A percentile compares a stretch with the other conserved stretches of the same genome.
phyloP scores from a whole-genome alignment of 1,139 yeast species.

The Sugiyamaella novakii region DNA sequence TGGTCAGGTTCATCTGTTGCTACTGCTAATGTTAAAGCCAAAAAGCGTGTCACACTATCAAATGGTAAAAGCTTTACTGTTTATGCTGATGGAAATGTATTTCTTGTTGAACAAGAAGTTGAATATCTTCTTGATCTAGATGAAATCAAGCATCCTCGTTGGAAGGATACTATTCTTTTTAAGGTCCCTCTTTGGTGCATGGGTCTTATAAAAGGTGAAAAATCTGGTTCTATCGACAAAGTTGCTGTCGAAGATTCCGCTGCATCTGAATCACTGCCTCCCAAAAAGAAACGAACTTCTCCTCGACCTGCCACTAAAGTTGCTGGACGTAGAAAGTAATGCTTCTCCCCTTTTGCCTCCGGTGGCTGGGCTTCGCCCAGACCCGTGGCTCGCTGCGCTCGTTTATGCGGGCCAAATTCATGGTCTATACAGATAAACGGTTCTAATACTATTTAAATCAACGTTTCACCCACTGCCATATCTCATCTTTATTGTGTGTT shows the following conservation, averaged over 20 bases:
- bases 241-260: conserved; percentile 9
- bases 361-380: conserved; percentile 21
- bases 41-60: conserved; percentile 42
- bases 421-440: too few species aligned
- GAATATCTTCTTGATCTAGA: conserved; percentile 42
- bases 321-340: conserved; percentile 22
- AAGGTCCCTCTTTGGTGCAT: conserved; percentile 38
- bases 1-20: conserved; percentile 42
- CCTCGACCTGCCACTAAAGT: conserved; percentile 36
- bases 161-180: conserved; percentile 59
- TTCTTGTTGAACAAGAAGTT: conserved; percentile 57
- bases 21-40: conserved; percentile 33
- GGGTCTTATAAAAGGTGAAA: conserved; percentile 29
- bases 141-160: conserved; percentile 49
- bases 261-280: conserved; percentile 17
- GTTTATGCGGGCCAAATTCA: too few species aligned
- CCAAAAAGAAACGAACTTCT: conserved; percentile 25
- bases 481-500: too few species aligned
- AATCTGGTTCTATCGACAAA: conserved; percentile 1
- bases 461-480: too few species aligned
- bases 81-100: conserved; percentile 69
- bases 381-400: not conserved
- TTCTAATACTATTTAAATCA: too few species aligned
- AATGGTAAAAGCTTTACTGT: conserved; percentile 65
- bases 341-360: not conserved